Base-by-base conservation (phyloP, 306 rosid genomes). In the Gillenia trifoliata region DNA sequence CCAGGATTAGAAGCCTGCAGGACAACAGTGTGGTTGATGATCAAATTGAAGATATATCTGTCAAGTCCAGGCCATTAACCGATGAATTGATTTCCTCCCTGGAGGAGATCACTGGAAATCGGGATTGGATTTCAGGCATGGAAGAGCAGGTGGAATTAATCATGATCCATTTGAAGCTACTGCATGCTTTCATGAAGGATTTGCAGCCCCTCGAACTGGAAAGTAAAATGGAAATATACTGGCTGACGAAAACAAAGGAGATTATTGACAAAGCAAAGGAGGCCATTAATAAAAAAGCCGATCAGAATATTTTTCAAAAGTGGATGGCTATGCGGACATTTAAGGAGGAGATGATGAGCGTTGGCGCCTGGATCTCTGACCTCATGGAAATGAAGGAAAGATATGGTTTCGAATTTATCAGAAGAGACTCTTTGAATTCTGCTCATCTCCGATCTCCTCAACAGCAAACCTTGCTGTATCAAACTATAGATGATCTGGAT, bases 141-240 rank as follows among this genome's bases (percentile, higher is more conserved):
- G 56, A 1, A 5, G 72, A 52, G 19, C 64, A 66, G 26, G 23
- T 76, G 3, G 13, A 20, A 10, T 26, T 29, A 7, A 9, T 41
- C 15, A 34, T 28, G 2, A 67, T 77, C 62, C 61, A 77, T 22
- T 25, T 68, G 13, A 9, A 6, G 47, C 54, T 77, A 13, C 62
- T 77, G 23, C 29, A 45, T 31, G 50, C 62, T 45, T 77, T 77
- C 69, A 43, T 43, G 63, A 45, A 23, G 49, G 80, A 68, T 47
- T 12, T 77, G 9, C 68, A 31, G 4, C 11, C 11, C 50, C 49
- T 77, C 3, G 5, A 38, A 7, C 41, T 76, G 33, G 80, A 76
- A 30, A 76, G 74, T 22, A 36, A 28, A 20, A 66, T 43, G 8
- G 80, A 76, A 25, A 11, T 66, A 33, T 26, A 33, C 4, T 76